Conservation (phyloP, 345 rosid genomes). For the Gossypium ekmanianum region DNA sequence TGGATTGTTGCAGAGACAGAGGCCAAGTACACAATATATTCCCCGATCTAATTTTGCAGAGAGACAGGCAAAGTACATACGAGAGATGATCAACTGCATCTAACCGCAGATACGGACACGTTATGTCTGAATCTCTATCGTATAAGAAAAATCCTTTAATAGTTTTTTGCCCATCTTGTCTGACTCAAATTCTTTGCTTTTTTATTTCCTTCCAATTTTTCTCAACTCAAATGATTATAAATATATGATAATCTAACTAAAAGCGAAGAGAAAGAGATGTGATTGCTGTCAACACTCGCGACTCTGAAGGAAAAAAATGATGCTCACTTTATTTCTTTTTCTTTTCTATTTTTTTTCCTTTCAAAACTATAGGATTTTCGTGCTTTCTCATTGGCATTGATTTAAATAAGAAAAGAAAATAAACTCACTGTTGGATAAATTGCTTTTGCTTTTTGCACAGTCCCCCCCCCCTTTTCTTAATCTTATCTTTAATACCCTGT, state of each 20-base stretch:
- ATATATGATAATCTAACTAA: background rate
- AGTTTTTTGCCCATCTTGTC: constrained; percentile 26
- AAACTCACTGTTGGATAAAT: background rate
- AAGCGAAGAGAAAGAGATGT: constrained; percentile 12
- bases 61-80: constrained; percentile 20
- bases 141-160: constrained; percentile 17
- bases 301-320: background rate
- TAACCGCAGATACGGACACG: background rate
- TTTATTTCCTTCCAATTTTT: background rate
- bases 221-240: no score
- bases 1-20: background rate
- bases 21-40: constrained; percentile 3
- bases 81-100: constrained; percentile 12
- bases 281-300: background rate
- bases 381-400: no score
- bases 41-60: constrained; percentile 26
- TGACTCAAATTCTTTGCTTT: constrained; percentile 15
- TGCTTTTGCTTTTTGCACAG: constrained; percentile 2
- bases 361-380: background rate
- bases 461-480: background rate
- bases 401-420: background rate
- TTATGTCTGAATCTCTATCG: constrained; percentile 15
- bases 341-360: background rate
- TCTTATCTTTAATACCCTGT: background rate
- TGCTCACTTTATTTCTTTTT: background rate